These are phyloP conservation scores for Platanus orientalis DNA, from an alignment of 164 flowering plant genomes.

Conservation along the genomic window DNA sequence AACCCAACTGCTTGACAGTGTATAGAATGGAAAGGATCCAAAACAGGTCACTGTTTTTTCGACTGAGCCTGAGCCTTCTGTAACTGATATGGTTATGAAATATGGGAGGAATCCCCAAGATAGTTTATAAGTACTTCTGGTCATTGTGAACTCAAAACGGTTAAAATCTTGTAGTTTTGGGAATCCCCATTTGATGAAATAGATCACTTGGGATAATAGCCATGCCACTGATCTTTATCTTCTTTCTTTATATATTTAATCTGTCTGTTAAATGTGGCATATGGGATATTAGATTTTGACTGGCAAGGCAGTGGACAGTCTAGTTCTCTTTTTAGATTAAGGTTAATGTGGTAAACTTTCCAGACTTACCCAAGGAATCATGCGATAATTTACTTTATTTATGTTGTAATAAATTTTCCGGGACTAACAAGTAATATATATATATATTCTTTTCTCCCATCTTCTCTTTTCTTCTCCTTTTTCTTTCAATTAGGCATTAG, in stretches of 20 bases:
- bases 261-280: slow-evolving; percentile 9
- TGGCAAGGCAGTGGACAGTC: not conserved
- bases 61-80: slow-evolving; percentile 12
- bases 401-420: no score
- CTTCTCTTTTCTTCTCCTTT: no score
- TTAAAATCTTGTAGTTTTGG: slow-evolving; percentile 15
- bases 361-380: no score
- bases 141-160: slow-evolving; percentile 23
- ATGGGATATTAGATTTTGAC: not conserved
- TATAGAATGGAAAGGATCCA: slow-evolving; percentile 16
- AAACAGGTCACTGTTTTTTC: slow-evolving; percentile 23
- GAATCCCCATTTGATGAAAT: slow-evolving; percentile 11
- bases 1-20: slow-evolving; percentile 21
- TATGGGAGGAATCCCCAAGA: slow-evolving; percentile 31
- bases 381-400: no score
- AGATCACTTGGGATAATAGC: slow-evolving; percentile 15
- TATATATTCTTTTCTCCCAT: no score
- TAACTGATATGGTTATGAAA: slow-evolving; percentile 27
- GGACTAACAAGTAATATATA: no score
- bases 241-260: not conserved
- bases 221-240: slow-evolving; percentile 16
- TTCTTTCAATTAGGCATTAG: no score
- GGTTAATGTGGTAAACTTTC: no score
- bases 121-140: slow-evolving; percentile 25
- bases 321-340: not conserved